These are phyloP conservation scores for Eremothecium gossypii DNA, from an alignment of 1,139 yeast species.

Conservation along the genomic window DNA sequence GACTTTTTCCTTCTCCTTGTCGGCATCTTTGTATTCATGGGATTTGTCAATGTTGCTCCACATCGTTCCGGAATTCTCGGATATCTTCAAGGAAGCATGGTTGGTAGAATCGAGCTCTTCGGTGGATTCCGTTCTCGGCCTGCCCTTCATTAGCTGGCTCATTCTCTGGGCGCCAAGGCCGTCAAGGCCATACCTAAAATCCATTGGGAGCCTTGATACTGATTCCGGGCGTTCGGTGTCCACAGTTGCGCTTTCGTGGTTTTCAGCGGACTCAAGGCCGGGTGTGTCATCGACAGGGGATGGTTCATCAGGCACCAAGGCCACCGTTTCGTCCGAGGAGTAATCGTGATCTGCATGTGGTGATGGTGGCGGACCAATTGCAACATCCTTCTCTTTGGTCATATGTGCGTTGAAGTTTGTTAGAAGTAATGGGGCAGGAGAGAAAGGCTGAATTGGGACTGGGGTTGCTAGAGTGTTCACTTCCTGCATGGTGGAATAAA, in stretches of 20 bases:
- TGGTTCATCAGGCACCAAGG: neutral
- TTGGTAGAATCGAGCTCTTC: neutral
- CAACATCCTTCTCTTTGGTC: neutral
- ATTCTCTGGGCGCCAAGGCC: constrained; percentile 1
- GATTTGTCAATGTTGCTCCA: neutral
- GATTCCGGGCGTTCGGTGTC: neutral
- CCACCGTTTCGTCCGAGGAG: neutral
- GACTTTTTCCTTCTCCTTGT: neutral
- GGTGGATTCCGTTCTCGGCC: neutral
- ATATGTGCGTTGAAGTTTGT: constrained; percentile 1
- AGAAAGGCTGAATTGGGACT: neutral
- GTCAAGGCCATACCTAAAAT: constrained; percentile 3
- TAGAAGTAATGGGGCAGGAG: constrained; percentile 2
- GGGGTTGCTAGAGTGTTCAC: neutral
- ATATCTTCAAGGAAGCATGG: neutral
- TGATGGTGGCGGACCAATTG: neutral
- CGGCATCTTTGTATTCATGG: neutral
- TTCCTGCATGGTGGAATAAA: constrained; percentile 4
- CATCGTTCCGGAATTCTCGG: constrained; percentile 1
- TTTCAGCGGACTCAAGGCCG: neutral
- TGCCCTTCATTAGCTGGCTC: constrained; percentile 4
- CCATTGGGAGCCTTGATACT: neutral
- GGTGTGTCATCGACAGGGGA: neutral
- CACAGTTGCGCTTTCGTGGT: neutral
- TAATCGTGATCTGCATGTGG: neutral